Base-by-base conservation (phyloP, 148 eudicot species). In the Rhododendron ovatum region DNA sequence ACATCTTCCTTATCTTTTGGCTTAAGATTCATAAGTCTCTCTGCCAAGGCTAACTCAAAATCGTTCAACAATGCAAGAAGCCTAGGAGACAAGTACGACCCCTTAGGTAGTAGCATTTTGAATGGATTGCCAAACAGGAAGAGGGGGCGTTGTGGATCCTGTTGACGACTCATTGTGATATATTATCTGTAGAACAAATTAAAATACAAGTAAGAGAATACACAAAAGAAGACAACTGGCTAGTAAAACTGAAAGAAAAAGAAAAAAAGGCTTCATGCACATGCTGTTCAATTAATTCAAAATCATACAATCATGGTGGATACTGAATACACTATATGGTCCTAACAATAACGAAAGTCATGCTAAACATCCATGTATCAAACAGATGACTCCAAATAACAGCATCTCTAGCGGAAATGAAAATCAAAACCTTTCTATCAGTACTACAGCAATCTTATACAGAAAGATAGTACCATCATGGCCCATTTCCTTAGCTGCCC, bases 81-180 rank as follows among this genome's bases (percentile, higher is more conserved):
- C 81, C 86, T 89, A 14, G 94, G 93, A 47, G 98, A 91, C 57
- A 92, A 85, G 73, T 90, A 50, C 24, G 98, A 92, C 15, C 93
- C 92, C 85, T 92, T 96, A 0, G 92, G 93, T 37, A 86, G 89
- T 39, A 95, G 92, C 93, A 82, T 90, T 81, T 91, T 86, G 78
- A 96, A 94, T 5, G 99, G 94, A 87, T 94, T 94, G 75, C 98
- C 99, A 80, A 93, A 93, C 0, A 92, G 84, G 71, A 94, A 91
- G 78, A 86, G 91, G 7, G 98, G 93, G 41, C 88, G 85, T 78
- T 93, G 98, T 15, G 94, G 95, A 12, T 93, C 99, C 39, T 95
- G 95, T 55, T 93, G 88, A 39, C 88, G 94, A 79, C 95, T 96
- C 99, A 96, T 95, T 82, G 84, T 48, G 75, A 80, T 37, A 51